Percentiles rank a stretch among this genome's conserved stretches.
Conservation (phyloP, 306 rosid species). For the Benincasa hispida region DNA sequence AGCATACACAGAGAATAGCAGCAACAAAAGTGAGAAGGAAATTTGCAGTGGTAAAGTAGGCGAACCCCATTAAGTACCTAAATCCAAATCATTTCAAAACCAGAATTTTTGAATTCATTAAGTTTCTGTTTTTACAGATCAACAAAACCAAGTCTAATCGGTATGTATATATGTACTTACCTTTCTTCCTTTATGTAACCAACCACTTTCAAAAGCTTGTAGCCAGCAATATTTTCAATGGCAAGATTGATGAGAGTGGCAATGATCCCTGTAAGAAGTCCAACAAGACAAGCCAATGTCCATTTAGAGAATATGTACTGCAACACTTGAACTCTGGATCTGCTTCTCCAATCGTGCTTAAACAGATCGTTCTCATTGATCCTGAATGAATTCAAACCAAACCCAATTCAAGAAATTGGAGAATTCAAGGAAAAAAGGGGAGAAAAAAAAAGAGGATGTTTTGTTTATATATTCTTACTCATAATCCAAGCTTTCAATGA, state of each 20-base stretch:
- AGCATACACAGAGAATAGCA: constrained; percentile 60
- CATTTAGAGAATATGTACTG: constrained; percentile 70
- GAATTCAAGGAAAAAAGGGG: background rate
- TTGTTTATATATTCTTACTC: constrained; percentile 28
- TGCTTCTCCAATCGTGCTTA: constrained; percentile 88
- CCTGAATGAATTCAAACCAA: constrained; percentile 48
- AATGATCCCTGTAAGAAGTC: constrained; percentile 69
- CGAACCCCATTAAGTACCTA: constrained; percentile 56
- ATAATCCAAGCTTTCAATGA: constrained; percentile 76
- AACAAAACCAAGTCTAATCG: background rate
- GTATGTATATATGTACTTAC: constrained; percentile 12
- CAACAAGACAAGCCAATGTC: constrained; percentile 63
- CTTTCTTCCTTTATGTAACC: constrained; percentile 34
- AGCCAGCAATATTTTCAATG: constrained; percentile 77
- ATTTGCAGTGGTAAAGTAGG: constrained; percentile 38
- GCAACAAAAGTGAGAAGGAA: constrained; percentile 50
- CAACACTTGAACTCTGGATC: constrained; percentile 59
- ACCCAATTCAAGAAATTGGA: background rate
- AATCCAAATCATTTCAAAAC: background rate
- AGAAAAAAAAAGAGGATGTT: background rate
- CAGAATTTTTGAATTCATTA: background rate
- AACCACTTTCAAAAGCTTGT: constrained; percentile 56
- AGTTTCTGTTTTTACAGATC: background rate
- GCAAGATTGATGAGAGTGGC: constrained; percentile 87
- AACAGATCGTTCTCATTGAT: constrained; percentile 83